These are phyloP conservation scores for Viridothelium virens DNA, from an alignment of 495 filamentous ascomycete species.

Conservation along the genomic window DNA sequence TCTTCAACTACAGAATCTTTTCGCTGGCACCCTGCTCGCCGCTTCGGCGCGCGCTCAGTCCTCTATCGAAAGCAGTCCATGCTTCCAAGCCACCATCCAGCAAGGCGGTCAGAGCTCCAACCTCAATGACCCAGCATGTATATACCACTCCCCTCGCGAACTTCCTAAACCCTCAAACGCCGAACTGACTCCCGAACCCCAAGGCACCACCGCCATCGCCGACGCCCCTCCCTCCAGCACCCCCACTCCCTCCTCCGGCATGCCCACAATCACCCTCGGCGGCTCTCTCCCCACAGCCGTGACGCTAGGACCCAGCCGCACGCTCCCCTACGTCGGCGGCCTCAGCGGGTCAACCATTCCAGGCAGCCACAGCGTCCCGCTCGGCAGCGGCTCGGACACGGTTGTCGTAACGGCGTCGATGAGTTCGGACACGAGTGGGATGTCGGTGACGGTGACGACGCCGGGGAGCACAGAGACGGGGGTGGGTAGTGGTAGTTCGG, in stretches of 20 bases:
- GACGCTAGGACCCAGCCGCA: background rate
- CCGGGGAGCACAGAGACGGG: background rate
- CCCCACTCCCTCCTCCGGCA: background rate
- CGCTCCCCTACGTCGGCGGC: slow-evolving; percentile 7
- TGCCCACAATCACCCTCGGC: background rate
- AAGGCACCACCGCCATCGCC: background rate
- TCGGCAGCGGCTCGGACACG: background rate
- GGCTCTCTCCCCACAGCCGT: background rate
- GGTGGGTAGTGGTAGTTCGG: background rate
- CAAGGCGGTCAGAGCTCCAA: background rate
- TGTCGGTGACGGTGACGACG: background rate
- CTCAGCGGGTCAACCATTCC: background rate
- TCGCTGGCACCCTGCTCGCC: background rate
- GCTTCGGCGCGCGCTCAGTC: background rate
- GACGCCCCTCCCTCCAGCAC: background rate
- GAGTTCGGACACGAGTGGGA: background rate
- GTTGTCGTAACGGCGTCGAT: background rate
- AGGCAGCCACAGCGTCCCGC: too few relatives aligned
- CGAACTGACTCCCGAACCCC: too few relatives aligned
- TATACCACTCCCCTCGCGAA: background rate
- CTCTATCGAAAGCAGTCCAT: background rate
- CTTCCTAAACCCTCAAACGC: too few relatives aligned
- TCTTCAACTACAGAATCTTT: background rate
- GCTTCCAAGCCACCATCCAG: background rate
- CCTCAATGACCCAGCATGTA: background rate